Evolutionary conservation across 257 asterid species (phyloP), one percentile per base, ranked within the genome.

Genomic region (Linderniella brevidens): DNA sequence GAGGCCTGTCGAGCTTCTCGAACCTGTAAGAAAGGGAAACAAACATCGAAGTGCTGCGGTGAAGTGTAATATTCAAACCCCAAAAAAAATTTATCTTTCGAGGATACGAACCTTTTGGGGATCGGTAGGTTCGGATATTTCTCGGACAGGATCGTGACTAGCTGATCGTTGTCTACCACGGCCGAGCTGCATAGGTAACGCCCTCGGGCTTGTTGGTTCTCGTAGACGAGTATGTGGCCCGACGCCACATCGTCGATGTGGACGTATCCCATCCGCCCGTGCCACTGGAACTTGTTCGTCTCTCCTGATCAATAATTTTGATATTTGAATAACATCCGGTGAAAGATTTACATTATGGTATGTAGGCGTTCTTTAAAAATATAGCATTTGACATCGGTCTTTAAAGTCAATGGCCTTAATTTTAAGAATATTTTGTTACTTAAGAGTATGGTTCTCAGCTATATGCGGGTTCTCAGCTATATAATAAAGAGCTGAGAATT

Each of bases 211-310:
- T 56, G 48, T 37, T 50, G 46, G 1, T 54, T 65, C 79, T 88
- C 94, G 13, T 68, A 84, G 3, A 73, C 66, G 16, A 84, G 75
- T 57, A 84, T 76, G 53, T 88, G 98, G 66, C 79, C 60, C 13
- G 48, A 25, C 1, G 94, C 96, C 13, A 88, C 98, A 17, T 88
- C 98, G 9, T 88, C 98, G 0, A 88, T 81, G 58, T 88, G 93
- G 19, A 84, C 96, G 49, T 80, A 88, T 47, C 94, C 94, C 96
- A 88, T 88, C 62, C 96, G 70, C 59, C 98, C 98, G 44, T 85
- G 85, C 71, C 72, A 64, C 8, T 74, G 62, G 29, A 88, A 88
- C 57, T 65, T 88, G 13, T 71, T 67, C 0, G 68, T 76, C 64
- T 71, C 86, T 15, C 94, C 96, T 82, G 59, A n/a, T n/a, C n/a